Percentiles rank a stretch among this genome's conserved stretches.
phyloP scores from a whole-genome alignment of 108 stramenopile species.

The Pelagomonas calceolata region DNA sequence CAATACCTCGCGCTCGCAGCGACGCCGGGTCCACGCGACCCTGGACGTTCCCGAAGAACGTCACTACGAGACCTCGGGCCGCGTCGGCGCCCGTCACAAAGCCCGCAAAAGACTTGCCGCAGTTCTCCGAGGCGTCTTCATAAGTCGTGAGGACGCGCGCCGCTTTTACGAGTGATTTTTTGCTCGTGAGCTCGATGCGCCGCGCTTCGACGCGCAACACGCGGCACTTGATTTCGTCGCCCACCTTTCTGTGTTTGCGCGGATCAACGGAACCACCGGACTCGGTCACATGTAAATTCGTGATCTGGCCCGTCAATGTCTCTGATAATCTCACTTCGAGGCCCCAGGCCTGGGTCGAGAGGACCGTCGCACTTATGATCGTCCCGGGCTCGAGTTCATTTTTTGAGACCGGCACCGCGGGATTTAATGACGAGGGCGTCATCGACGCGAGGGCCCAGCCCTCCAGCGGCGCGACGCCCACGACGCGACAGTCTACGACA shows the following conservation, averaged over 20 bases:
- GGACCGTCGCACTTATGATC: constrained; percentile 14
- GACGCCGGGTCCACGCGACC: constrained; percentile 19
- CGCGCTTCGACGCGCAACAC: constrained; percentile 20
- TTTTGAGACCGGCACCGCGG: constrained; percentile 11
- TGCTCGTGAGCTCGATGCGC: constrained; percentile 9
- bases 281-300: constrained; percentile 23
- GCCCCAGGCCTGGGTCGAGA: constrained; percentile 16
- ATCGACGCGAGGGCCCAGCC: constrained; percentile 27
- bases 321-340: constrained; percentile 18
- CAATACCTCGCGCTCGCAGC: constrained; percentile 20
- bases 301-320: constrained; percentile 16
- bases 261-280: constrained; percentile 12
- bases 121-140: constrained; percentile 17
- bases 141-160: constrained; percentile 10
- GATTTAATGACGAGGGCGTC: constrained; percentile 6
- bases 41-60: constrained; percentile 27
- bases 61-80: constrained; percentile 23
- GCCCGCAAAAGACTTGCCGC: constrained; percentile 15
- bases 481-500: constrained; percentile 19
- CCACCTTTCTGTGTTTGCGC: constrained; percentile 13
- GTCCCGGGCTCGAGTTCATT: constrained; percentile 17
- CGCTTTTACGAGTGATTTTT: constrained; percentile 18
- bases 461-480: constrained; percentile 15
- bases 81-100: constrained; percentile 27
- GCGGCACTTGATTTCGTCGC: constrained; percentile 8